phyloP scores from a whole-genome alignment of 2,329 filamentous ascomycete genomes.

The Talaromyces atroroseus region DNA sequence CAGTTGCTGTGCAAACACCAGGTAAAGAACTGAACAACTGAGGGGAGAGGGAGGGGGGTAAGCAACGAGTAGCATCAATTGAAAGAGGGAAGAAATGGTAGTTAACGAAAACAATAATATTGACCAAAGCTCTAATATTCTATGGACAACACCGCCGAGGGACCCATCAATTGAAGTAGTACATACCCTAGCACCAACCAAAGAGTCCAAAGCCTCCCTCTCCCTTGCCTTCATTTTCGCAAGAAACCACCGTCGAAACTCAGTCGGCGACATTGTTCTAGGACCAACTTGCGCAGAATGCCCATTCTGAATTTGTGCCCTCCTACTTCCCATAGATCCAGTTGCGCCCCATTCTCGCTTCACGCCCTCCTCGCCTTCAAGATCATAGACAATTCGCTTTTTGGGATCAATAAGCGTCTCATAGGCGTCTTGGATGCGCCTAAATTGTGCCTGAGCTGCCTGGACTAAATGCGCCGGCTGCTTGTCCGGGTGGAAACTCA shows the following conservation, averaged over 20 bases:
- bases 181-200: conserved; percentile 36
- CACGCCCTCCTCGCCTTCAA: conserved; percentile 39
- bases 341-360: conserved; percentile 30
- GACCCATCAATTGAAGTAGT: background rate
- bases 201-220: conserved; percentile 28
- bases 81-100: background rate
- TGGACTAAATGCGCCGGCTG: conserved; percentile 36
- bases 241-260: conserved; percentile 40
- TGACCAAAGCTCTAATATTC: background rate
- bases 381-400: conserved; percentile 40
- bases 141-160: background rate
- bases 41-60: no score
- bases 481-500: conserved; percentile 44
- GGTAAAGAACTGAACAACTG: background rate
- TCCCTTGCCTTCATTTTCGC: conserved; percentile 37
- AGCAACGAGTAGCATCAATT: background rate
- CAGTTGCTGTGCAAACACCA: background rate
- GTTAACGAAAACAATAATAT: background rate
- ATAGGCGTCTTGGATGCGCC: conserved; percentile 37
- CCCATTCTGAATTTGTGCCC: conserved; percentile 28
- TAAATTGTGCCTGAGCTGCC: conserved; percentile 34
- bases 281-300: conserved; percentile 31
- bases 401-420: conserved; percentile 37
- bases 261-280: conserved; percentile 31
- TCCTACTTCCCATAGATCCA: conserved; percentile 21